Percentiles rank a stretch among this genome's conserved stretches.
phyloP scores from a whole-genome alignment of 371 early-diverging fungal genomes.

The Phascolomyces articulosus region DNA sequence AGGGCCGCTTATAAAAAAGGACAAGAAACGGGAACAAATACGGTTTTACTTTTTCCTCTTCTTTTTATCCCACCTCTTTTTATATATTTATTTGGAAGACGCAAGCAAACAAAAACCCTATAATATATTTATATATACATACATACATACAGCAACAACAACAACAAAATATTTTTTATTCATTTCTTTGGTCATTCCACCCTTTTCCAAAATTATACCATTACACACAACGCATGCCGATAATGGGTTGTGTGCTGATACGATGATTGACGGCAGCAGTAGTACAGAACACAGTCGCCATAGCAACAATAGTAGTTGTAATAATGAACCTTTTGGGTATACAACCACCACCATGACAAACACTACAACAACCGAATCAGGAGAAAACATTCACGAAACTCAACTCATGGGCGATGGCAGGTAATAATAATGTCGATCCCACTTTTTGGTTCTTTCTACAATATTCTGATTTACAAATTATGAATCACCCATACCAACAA shows the following conservation, averaged over 20 bases:
- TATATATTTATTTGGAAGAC: too few relatives aligned
- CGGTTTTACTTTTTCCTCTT: too few relatives aligned
- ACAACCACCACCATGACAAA: neutral
- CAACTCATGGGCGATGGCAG: neutral
- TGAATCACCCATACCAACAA: too few relatives aligned
- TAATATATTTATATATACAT: too few relatives aligned
- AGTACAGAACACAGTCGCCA: slow-evolving; percentile 6
- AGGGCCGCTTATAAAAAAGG: too few relatives aligned
- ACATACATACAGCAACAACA: too few relatives aligned
- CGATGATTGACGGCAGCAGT: slow-evolving; percentile 13
- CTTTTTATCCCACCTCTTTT: too few relatives aligned
- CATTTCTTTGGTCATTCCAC: neutral
- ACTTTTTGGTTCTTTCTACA: neutral
- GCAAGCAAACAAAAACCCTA: too few relatives aligned
- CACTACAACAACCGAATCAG: neutral
- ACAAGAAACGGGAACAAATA: too few relatives aligned
- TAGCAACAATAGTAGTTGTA: neutral
- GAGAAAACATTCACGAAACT: neutral
- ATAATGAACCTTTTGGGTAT: neutral
- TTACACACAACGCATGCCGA: slow-evolving; percentile 8
- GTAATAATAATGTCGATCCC: neutral
- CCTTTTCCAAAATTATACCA: neutral
- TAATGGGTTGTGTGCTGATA: slow-evolving; percentile 14
- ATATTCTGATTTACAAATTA: too few relatives aligned
- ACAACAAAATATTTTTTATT: too few relatives aligned